These are phyloP conservation scores for Penicillium freii DNA, from an alignment of 2,329 filamentous ascomycete species.

Conservation along the genomic window DNA sequence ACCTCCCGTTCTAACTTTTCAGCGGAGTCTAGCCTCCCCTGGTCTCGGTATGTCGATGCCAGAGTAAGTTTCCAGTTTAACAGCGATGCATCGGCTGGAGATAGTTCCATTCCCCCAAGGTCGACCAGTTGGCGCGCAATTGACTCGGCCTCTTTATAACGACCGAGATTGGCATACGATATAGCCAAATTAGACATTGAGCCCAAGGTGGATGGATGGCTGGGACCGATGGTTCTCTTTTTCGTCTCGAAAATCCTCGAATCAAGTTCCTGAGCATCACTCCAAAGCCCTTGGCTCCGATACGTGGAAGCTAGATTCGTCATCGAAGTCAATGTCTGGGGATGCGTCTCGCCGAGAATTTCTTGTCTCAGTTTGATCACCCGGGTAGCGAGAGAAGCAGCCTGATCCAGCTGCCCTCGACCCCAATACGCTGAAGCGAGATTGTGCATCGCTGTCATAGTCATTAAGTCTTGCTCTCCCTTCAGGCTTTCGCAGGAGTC, in stretches of 20 bases:
- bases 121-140: constrained; percentile 7
- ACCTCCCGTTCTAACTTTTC: constrained; percentile 12
- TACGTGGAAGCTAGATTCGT: constrained; percentile 16
- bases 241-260: constrained; percentile 7
- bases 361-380: constrained; percentile 7
- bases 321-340: constrained; percentile 17
- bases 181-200: constrained; percentile 15
- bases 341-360: constrained; percentile 10
- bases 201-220: constrained; percentile 4
- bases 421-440: constrained; percentile 15
- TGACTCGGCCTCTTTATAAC: constrained; percentile 11
- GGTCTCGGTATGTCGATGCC: constrained; percentile 12
- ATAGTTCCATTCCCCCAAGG: background rate
- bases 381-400: constrained; percentile 1
- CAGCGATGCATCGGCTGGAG: constrained; percentile 2
- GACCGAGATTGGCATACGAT: constrained; percentile 15
- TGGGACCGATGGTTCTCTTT: constrained; percentile 4
- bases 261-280: constrained; percentile 12
- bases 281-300: constrained; percentile 11
- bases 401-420: constrained; percentile 9
- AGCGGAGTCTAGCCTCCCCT: constrained; percentile 7
- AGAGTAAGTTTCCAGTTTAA: constrained; percentile 15
- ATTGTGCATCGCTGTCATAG: constrained; percentile 17
- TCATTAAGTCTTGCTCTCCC: constrained; percentile 10
- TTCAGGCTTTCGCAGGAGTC: background rate